These are phyloP conservation scores for Alternaria sp. DNA, from an alignment of 2,329 filamentous ascomycete species.

Conservation along the genomic window DNA sequence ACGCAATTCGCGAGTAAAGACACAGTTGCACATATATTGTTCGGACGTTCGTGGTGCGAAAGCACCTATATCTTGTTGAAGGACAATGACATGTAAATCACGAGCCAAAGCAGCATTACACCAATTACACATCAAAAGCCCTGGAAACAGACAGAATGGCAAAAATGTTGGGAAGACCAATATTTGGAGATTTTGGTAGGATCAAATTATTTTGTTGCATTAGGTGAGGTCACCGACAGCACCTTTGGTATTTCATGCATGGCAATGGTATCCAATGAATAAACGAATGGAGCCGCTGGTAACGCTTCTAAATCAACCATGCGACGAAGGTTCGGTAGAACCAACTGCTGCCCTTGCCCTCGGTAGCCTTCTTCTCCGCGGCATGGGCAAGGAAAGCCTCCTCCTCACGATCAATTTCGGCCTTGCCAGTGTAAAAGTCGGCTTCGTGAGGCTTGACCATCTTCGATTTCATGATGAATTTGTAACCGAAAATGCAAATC, in stretches of 20 bases:
- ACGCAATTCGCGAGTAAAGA: background rate
- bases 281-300: background rate
- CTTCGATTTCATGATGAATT: conserved; percentile 39
- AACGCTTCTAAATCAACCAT: conserved; percentile 65
- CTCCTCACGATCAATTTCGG: conserved; percentile 76
- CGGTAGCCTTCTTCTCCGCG: conserved; percentile 52
- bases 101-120: background rate
- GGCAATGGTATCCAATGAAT: background rate
- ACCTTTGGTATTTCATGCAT: conserved; percentile 1
- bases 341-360: conserved; percentile 53
- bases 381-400: conserved; percentile 70
- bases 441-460: conserved; percentile 65
- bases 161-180: background rate
- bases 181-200: background rate
- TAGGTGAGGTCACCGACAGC: background rate
- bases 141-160: background rate
- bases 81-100: background rate
- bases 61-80: background rate
- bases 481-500: conserved; percentile 68
- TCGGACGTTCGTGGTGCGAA: background rate
- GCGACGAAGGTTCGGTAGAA: conserved; percentile 68
- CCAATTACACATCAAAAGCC: background rate
- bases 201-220: background rate
- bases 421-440: conserved; percentile 78
- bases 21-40: background rate